Conservation (phyloP, 371 early-diverging fungal species). For the Coemansia sp. region DNA sequence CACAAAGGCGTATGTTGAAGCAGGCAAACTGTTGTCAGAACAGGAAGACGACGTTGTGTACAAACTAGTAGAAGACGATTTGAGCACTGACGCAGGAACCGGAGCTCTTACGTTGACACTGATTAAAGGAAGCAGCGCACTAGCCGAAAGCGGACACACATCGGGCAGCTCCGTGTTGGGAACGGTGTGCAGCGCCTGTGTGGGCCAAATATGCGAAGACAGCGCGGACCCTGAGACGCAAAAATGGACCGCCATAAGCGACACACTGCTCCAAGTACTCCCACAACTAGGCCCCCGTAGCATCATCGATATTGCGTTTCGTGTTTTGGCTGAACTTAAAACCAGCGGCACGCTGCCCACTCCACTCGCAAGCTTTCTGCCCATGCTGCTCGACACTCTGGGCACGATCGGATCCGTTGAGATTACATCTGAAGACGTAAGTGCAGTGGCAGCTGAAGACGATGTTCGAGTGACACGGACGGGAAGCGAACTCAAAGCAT, state of each 20-base stretch:
- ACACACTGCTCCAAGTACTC: conserved; percentile 26
- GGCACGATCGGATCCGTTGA: conserved; percentile 36
- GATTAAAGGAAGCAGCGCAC: conserved; percentile 32
- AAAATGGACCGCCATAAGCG: conserved; percentile 27
- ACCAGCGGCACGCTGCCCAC: conserved; percentile 30
- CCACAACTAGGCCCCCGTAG: conserved; percentile 34
- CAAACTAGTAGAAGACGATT: conserved; percentile 21
- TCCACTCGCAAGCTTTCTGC: conserved; percentile 17
- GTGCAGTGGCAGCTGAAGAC: not conserved
- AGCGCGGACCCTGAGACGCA: conserved; percentile 4
- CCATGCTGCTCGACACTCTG: conserved; percentile 43
- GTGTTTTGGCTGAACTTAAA: conserved; percentile 43
- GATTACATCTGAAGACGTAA: conserved; percentile 14
- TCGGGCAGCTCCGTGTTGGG: conserved; percentile 8
- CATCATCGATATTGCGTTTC: conserved; percentile 40
- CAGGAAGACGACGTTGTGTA: conserved; percentile 13
- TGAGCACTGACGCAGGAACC: not conserved
- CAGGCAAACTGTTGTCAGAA: conserved; percentile 15
- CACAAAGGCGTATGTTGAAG: conserved; percentile 12
- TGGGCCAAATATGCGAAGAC: conserved; percentile 44
- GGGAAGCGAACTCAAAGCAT: conserved; percentile 33
- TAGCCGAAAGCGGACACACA: conserved; percentile 18
- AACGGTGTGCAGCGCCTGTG: conserved; percentile 19
- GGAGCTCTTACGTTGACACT: not conserved
- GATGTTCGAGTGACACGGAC: conserved; percentile 23